A percentile compares a stretch with the other conserved stretches of the same genome.
phyloP scores from a whole-genome alignment of 305 asterid species.

The Salvia sclarea region DNA sequence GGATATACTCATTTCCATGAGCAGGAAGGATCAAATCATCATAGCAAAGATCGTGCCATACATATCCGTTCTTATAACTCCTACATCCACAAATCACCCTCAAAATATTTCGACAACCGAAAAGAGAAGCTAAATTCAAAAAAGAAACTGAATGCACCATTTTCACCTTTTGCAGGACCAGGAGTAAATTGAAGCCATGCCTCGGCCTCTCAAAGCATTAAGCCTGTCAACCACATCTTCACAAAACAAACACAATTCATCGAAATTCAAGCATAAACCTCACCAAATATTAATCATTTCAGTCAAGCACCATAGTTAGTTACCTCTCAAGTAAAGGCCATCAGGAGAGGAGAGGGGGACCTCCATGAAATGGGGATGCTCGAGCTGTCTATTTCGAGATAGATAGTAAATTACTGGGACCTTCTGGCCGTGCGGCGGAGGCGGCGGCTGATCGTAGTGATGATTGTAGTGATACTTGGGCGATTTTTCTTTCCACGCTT shows the following conservation, averaged over 20 bases:
- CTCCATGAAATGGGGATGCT: constrained; percentile 98
- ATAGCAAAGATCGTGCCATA: constrained; percentile 95
- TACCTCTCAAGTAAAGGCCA: constrained; percentile 92
- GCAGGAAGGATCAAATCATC: constrained; percentile 90
- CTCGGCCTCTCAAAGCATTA: constrained; percentile 83
- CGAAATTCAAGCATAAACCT: constrained; percentile 3
- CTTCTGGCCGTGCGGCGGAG: constrained; percentile 38
- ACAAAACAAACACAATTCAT: constrained; percentile 29
- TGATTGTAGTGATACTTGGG: constrained; percentile 62
- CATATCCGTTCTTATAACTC: constrained; percentile 89
- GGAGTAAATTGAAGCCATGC: constrained; percentile 91
- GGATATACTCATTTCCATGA: constrained; percentile 85
- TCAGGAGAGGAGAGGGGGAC: constrained; percentile 76
- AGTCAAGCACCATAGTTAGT: neutral
- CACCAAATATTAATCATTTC: neutral
- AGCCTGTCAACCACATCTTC: constrained; percentile 94
- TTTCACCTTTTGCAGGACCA: constrained; percentile 99
- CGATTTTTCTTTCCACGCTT: constrained; percentile 86
- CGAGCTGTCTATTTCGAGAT: constrained; percentile 81
- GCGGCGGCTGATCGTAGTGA: constrained; percentile 37
- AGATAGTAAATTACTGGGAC: constrained; percentile 84
- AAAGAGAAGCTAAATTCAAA: neutral
- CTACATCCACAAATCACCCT: constrained; percentile 47
- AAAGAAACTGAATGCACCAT: neutral
- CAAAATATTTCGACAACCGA: neutral